Evolutionary conservation across 108 stramenopile species (phyloP).

Genomic region (Parietichytrium sp.): DNA sequence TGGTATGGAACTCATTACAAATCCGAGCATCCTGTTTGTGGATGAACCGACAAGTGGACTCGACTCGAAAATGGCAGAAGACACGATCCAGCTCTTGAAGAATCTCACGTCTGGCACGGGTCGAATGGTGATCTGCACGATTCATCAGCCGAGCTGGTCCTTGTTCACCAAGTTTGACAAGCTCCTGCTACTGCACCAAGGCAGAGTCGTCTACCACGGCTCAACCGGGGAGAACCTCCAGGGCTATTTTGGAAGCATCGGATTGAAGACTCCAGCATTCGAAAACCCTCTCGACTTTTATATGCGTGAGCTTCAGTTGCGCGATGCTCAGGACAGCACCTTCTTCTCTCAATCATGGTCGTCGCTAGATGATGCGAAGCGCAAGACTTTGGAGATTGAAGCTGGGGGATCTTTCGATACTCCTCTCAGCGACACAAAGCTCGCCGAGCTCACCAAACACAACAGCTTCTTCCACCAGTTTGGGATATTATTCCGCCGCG

Average conservation of each 20-base stretch:
- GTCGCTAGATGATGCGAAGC: background rate
- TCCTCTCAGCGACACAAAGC: background rate
- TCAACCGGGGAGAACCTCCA: conserved; percentile 62
- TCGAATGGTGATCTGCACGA: conserved; percentile 73
- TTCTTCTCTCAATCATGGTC: background rate
- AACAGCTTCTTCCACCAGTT: conserved; percentile 20
- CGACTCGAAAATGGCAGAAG: conserved; percentile 70
- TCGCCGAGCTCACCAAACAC: background rate
- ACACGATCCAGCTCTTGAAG: conserved; percentile 58
- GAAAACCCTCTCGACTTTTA: conserved; percentile 36
- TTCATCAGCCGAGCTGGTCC: conserved; percentile 79
- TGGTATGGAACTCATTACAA: conserved; percentile 48
- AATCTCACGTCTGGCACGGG: conserved; percentile 41
- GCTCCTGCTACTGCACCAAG: conserved; percentile 75
- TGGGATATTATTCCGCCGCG: background rate
- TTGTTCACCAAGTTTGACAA: conserved; percentile 76
- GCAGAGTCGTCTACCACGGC: conserved; percentile 75
- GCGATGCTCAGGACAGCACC: background rate
- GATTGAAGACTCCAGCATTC: conserved; percentile 8
- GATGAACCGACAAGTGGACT: conserved; percentile 67
- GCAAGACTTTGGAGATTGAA: background rate
- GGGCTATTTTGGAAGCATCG: conserved; percentile 67
- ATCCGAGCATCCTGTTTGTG: conserved; percentile 44
- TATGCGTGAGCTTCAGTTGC: conserved; percentile 22
- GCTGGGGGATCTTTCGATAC: too few relatives aligned